These are phyloP conservation scores for Fusarium sulawesiense DNA, from an alignment of 2,329 filamentous ascomycete species.

Conservation along the genomic window DNA sequence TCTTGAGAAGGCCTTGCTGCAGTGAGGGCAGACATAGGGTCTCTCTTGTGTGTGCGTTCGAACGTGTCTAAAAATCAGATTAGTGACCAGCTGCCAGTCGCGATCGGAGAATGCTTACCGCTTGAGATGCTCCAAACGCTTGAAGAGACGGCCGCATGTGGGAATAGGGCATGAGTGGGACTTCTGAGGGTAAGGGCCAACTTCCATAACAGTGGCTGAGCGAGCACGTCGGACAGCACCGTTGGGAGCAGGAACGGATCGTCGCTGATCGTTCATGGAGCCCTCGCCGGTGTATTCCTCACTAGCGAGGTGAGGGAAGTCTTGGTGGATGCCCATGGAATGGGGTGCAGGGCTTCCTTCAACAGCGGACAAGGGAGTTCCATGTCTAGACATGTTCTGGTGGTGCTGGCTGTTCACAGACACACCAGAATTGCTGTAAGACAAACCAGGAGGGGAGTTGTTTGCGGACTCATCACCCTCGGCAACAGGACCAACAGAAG, in stretches of 20 bases:
- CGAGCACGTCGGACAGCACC: constrained; percentile 89
- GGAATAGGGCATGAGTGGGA: constrained; percentile 99
- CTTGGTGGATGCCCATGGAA: constrained; percentile 76
- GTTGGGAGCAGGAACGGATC: constrained; percentile 76
- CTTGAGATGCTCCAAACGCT: constrained; percentile 98
- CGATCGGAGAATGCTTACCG: constrained; percentile 73
- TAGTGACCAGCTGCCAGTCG: constrained; percentile 14
- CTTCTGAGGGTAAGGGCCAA: constrained; percentile 96
- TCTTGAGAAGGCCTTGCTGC: constrained; percentile 98
- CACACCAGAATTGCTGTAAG: constrained; percentile 76
- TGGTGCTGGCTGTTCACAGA: constrained; percentile 74
- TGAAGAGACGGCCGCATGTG: constrained; percentile 96
- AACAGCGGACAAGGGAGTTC: constrained; percentile 86
- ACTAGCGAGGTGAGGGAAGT: constrained; percentile 71
- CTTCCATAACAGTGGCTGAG: constrained; percentile 95
- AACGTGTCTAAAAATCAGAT: constrained; percentile 78
- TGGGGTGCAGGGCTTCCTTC: constrained; percentile 85
- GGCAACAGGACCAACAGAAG: constrained; percentile 82
- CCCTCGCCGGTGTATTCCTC: constrained; percentile 71
- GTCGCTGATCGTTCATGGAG: constrained; percentile 62
- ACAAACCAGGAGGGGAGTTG: constrained; percentile 81
- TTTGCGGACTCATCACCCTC: constrained; percentile 83
- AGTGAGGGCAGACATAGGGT: constrained; percentile 96
- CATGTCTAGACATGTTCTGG: constrained; percentile 87
- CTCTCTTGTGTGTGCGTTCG: constrained; percentile 99